phyloP scores from a whole-genome alignment of 176 grass and related monocot species.

The Musa troglodytarum region DNA sequence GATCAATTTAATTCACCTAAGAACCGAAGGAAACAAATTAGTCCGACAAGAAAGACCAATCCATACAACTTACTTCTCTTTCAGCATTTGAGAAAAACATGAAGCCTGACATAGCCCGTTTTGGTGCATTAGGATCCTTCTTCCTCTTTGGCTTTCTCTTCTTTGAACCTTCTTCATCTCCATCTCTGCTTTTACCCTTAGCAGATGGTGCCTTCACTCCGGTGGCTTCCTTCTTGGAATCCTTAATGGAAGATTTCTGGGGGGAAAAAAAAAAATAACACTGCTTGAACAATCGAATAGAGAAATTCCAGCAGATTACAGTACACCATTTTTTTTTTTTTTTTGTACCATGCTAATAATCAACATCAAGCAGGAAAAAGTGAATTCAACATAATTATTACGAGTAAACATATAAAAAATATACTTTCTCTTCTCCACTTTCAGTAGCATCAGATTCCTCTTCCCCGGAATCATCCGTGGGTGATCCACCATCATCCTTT shows the following conservation, averaged over 20 bases:
- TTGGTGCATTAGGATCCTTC: slow-evolving; percentile 94
- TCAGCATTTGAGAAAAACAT: slow-evolving; percentile 98
- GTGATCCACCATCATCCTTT: slow-evolving; percentile 92
- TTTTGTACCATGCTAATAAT: neutral
- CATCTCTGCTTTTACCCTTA: slow-evolving; percentile 70
- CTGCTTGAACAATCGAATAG: neutral
- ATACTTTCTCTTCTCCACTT: slow-evolving; percentile 66
- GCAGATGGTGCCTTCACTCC: slow-evolving; percentile 39
- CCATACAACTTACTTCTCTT: slow-evolving; percentile 49
- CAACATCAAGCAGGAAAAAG: neutral
- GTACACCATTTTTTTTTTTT: neutral
- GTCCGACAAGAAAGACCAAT: too few species aligned
- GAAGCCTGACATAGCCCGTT: slow-evolving; percentile 83
- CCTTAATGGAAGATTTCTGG: slow-evolving; percentile 51
- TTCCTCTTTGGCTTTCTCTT: slow-evolving; percentile 88
- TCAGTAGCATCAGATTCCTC: slow-evolving; percentile 90
- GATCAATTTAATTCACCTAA: neutral
- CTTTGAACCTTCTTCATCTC: slow-evolving; percentile 62
- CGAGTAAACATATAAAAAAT: slow-evolving; percentile 26
- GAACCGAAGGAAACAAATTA: neutral
- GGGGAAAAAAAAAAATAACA: neutral
- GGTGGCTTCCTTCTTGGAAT: slow-evolving; percentile 63
- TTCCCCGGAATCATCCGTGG: slow-evolving; percentile 88
- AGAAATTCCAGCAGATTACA: neutral
- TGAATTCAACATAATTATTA: neutral